Conservation (phyloP, 805 yeast species). For the Yarrowia osloensis region DNA sequence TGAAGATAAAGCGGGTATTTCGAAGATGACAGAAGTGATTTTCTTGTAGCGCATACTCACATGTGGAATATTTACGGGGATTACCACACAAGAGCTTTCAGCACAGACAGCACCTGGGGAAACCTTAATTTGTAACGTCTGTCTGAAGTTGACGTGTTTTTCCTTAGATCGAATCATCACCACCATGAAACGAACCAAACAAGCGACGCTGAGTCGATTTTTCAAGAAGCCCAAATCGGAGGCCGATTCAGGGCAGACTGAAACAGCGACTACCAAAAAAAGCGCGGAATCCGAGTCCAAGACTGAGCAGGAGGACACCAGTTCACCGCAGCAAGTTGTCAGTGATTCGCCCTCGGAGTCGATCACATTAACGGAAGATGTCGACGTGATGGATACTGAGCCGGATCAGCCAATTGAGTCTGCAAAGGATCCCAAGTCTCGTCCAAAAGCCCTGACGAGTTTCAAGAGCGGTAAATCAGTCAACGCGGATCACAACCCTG, state of each 20-base stretch:
- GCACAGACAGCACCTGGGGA: no score
- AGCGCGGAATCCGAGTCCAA: not conserved
- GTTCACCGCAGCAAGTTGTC: not conserved
- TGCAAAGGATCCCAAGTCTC: not conserved
- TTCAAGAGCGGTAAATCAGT: slow-evolving; percentile 1
- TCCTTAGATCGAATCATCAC: not conserved
- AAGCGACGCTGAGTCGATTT: slow-evolving; percentile 7
- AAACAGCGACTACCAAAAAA: not conserved
- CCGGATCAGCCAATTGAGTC: not conserved
- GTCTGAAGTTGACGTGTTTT: not conserved
- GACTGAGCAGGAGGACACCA: not conserved
- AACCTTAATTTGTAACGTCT: no score
- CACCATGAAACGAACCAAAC: slow-evolving; percentile 22
- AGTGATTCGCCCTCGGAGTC: not conserved
- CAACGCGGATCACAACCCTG: not conserved
- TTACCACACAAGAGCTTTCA: no score
- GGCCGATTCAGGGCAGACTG: not conserved
- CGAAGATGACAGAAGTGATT: no score
- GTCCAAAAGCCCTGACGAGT: not conserved
- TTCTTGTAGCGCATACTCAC: no score
- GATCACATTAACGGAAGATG: not conserved
- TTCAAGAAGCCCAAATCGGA: slow-evolving; percentile 14
- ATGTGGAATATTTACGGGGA: no score
- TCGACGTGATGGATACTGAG: not conserved
- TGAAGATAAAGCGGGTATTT: no score